A percentile compares a stretch with the other conserved stretches of the same genome.
phyloP scores from a whole-genome alignment of 352 stramenopile genomes.

The Phytophthora chlamydospora region DNA sequence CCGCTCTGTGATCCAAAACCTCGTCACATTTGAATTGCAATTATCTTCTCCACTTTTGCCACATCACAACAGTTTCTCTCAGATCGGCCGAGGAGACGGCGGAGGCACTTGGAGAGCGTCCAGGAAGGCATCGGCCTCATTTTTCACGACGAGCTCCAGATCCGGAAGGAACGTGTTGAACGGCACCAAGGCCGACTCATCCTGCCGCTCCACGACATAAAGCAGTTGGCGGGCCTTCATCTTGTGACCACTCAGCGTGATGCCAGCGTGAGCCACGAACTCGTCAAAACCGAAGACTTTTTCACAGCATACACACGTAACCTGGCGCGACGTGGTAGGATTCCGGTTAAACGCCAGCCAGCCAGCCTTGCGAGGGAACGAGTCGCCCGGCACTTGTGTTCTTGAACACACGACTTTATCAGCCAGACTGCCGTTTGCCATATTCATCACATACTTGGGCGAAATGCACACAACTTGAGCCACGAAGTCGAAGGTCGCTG shows the following conservation, averaged over 20 bases:
- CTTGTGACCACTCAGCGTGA: constrained; percentile 18
- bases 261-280: constrained; percentile 36
- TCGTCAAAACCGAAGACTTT: constrained; percentile 19
- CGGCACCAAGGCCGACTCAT: constrained; percentile 29
- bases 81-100: not conserved
- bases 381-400: constrained; percentile 23
- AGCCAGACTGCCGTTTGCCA: constrained; percentile 35
- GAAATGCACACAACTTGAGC: constrained; percentile 36
- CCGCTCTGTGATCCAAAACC: no score
- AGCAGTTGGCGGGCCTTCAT: constrained; percentile 24
- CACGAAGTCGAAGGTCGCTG: constrained; percentile 22
- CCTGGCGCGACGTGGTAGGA: not conserved
- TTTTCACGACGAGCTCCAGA: constrained; percentile 8
- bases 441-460: constrained; percentile 40
- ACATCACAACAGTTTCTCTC: no score
- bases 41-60: no score
- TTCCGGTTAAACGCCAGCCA: constrained; percentile 32
- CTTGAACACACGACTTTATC: constrained; percentile 28
- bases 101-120: not conserved
- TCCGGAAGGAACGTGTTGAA: constrained; percentile 24
- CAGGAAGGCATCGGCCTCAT: constrained; percentile 9
- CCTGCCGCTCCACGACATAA: constrained; percentile 31
- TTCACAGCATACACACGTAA: constrained; percentile 33
- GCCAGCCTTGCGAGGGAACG: constrained; percentile 38
- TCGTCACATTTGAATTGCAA: no score